phyloP scores from a whole-genome alignment of 306 rosid species.

The Ammopiptanthus mongolicus region DNA sequence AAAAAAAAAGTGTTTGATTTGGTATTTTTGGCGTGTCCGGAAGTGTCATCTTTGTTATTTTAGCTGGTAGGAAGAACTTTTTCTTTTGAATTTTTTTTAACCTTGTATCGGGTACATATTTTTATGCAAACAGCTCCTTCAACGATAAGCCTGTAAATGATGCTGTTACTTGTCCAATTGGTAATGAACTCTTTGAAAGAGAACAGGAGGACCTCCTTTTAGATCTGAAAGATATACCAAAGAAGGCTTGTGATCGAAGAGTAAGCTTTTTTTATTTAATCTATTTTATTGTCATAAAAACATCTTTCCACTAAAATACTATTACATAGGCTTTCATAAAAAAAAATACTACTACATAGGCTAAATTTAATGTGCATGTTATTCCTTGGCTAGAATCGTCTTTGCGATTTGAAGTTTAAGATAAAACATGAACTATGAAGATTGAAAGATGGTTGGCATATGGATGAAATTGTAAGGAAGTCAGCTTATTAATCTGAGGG shows the following conservation, averaged over 20 bases:
- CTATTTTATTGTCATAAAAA: neutral
- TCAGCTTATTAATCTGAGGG: neutral
- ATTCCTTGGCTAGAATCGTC: neutral
- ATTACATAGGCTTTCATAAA: neutral
- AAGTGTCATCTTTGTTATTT: neutral
- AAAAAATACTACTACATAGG: neutral
- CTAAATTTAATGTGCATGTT: neutral
- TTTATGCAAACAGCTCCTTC: conserved; percentile 58
- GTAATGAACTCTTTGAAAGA: conserved; percentile 78
- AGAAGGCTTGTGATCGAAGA: conserved; percentile 88
- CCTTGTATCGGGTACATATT: neutral
- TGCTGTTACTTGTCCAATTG: conserved; percentile 56
- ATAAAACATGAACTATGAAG: neutral
- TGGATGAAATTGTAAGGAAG: neutral
- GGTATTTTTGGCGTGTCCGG: neutral
- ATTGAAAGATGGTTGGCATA: neutral
- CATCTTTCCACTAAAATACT: neutral
- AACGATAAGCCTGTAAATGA: conserved; percentile 67
- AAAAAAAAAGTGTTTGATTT: no score
- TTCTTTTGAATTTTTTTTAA: neutral
- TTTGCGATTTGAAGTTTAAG: neutral
- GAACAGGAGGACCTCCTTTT: conserved; percentile 92
- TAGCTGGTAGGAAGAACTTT: neutral
- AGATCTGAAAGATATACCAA: conserved; percentile 89
- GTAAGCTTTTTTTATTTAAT: conserved; percentile 40